phyloP scores from a whole-genome alignment of 2,329 filamentous ascomycete species.

The Calonectria hawksworthii region DNA sequence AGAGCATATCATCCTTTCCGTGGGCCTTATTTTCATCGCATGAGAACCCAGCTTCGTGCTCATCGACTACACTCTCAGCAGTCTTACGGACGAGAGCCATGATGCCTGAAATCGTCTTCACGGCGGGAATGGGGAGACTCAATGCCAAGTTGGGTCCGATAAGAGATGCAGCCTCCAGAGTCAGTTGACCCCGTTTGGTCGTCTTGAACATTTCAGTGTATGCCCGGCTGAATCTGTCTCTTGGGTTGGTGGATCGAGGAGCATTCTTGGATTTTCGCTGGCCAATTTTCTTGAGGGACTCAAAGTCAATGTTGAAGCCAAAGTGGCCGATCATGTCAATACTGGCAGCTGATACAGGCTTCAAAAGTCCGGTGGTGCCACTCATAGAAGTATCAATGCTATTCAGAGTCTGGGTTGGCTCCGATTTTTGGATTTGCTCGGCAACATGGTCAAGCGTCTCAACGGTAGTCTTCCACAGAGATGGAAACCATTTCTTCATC shows the following conservation, averaged over 20 bases:
- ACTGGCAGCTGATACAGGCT: background rate
- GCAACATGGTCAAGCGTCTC: background rate
- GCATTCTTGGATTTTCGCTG: background rate
- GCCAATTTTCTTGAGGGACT: background rate
- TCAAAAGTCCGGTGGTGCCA: background rate
- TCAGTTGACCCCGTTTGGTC: background rate
- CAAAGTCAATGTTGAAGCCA: background rate
- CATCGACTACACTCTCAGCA: background rate
- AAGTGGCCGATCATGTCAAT: background rate
- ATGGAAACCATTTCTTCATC: background rate
- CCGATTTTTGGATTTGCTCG: background rate
- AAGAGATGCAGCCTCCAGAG: background rate
- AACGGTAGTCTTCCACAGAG: background rate
- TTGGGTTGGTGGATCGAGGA: background rate
- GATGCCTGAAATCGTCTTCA: background rate
- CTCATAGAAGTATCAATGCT: background rate
- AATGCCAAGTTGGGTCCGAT: background rate
- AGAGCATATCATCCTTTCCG: background rate
- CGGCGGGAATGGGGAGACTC: background rate
- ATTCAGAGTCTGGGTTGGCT: background rate
- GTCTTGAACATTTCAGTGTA: slow-evolving; percentile 2
- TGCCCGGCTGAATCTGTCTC: background rate
- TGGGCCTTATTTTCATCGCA: background rate
- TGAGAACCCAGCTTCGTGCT: background rate
- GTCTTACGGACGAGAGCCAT: background rate